Base-by-base conservation (phyloP, 805 yeast species). In the Yarrowia bubula region DNA sequence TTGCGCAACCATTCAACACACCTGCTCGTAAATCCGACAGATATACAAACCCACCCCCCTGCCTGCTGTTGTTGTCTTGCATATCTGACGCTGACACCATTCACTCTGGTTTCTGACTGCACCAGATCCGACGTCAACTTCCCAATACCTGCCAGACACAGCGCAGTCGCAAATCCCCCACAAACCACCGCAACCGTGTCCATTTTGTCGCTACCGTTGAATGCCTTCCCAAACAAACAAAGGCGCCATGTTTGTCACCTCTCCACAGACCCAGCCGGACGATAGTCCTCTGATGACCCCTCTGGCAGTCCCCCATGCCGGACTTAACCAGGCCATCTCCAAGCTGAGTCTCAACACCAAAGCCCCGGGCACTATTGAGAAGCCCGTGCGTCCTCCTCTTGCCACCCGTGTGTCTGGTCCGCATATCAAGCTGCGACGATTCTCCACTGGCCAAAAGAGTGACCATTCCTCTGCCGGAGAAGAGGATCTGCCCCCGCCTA, bases 401-500 rank as follows among this genome's bases (percentile, higher is more conserved):
- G 51, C 50, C 6, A 58, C 64, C 10, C 64, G 51, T 1, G 64
- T 58, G 33, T 33, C 43, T 2, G 64, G 64, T 9, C 43, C 51
- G 8, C 64, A 58, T n/a, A 44, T 58, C n/a, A 58, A 58, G 14
- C 64, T 58, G 37, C 41, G 64, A 13, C 50, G 64, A 7, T 58
- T 58, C 18, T 58, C 64, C 9, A 6, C 44, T 11, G 51, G 51
- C 14, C 39, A 15, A 46, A 58, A 44, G 43, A 58, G 64, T 39
- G 65, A 38, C 4, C 38, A 39, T 31, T 65, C 69, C 4, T 61
- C 68, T 33, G 69, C 65, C 3, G 55, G 67, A 10, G 76, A 73
- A 39, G 66, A 66, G n/a, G 70, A 70, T 22, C 48, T 72, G 51
- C 80, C 67, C 70, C 83, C 75, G 71, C 88, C 75, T 53, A 83